Evolutionary conservation across 148 eudicot genomes (phyloP), one percentile per base, ranked within the genome.

Genomic region (Fagopyrum homotropicum): DNA sequence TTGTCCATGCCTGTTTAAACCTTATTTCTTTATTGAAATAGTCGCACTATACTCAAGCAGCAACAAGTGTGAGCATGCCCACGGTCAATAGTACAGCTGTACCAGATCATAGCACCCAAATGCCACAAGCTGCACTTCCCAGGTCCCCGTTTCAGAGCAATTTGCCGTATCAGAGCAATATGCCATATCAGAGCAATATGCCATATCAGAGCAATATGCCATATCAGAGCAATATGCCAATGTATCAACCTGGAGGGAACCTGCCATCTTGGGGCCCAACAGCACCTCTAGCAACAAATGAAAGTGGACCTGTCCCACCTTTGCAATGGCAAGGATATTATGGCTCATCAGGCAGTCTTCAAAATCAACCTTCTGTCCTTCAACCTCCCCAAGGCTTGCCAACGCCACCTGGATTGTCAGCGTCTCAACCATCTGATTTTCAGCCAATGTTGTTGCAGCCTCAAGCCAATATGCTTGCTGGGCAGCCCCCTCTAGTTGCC

Each of bases 301-400:
- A 35, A 11, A 81, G 75, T 63, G 84, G 81, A 68, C 76, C 78
- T 57, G 55, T 76, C 22, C 73, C 74, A 66, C 86, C 88, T 35
- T 72, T 77, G 83, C 77, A 85, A 72, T 83, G 81, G 84, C 88
- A 83, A 76, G 82, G 82, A 75, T 77, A 73, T 52, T 83, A 76
- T 78, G 86, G 85, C 15, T 80, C 86, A 70, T 73, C 85, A 72
- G 77, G 82, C 48, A 76, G 77, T 55, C 63, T 63, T 70, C 85
- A 83, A 75, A 47, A 69, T 26, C 90, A 79, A 56, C 86, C 79
- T 45, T 14, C 84, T 77, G 70, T 81, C 57, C 49, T 81, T 52
- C 77, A 54, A 70, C 81, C 84, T 0, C 71, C 64, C 70, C 86
- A 82, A 74, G 79, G 79, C 44, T 44, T 83, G 69, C 49, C 81